A percentile compares a stretch with the other conserved stretches of the same genome.
Conservation (phyloP, 2,329 filamentous ascomycete genomes). For the Thielaviopsis populi region DNA sequence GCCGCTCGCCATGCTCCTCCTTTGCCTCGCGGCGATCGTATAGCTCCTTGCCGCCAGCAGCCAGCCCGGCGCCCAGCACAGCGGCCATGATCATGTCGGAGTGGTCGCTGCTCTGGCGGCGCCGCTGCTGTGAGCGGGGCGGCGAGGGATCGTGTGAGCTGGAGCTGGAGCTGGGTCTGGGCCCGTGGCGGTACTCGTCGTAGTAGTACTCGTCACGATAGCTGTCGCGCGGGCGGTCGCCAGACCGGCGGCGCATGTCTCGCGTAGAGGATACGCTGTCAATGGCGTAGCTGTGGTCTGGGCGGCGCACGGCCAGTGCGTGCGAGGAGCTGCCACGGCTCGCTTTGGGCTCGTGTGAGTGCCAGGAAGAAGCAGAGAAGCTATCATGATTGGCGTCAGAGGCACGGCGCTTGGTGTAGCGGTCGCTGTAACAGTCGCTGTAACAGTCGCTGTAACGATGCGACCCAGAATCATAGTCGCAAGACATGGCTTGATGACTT, state of each 20-base stretch:
- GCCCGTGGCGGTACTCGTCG: conserved; percentile 32
- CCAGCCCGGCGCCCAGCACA: conserved; percentile 47
- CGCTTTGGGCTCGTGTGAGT: conserved; percentile 2
- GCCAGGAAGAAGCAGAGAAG: conserved; percentile 8
- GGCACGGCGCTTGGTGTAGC: background rate
- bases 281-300: conserved; percentile 5
- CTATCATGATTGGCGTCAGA: conserved; percentile 3
- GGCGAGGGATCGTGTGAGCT: conserved; percentile 25
- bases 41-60: conserved; percentile 51
- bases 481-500: conserved; percentile 27
- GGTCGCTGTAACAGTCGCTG: conserved; percentile 4
- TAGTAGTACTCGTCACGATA: conserved; percentile 40
- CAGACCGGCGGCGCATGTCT: conserved; percentile 47
- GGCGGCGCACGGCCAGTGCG: conserved; percentile 10
- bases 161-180: too few relatives aligned
- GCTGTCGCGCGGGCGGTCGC: conserved; percentile 35
- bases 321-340: conserved; percentile 1
- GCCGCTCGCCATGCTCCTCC: conserved; percentile 30
- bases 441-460: conserved; percentile 22
- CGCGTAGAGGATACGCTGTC: conserved; percentile 21
- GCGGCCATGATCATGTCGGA: conserved; percentile 53
- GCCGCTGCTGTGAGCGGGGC: conserved; percentile 40
- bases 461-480: conserved; percentile 32
- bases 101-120: conserved; percentile 39
- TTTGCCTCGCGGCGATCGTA: conserved; percentile 47